Conservation (phyloP, 2,329 filamentous ascomycete genomes). For the Lomentospora prolificans region DNA sequence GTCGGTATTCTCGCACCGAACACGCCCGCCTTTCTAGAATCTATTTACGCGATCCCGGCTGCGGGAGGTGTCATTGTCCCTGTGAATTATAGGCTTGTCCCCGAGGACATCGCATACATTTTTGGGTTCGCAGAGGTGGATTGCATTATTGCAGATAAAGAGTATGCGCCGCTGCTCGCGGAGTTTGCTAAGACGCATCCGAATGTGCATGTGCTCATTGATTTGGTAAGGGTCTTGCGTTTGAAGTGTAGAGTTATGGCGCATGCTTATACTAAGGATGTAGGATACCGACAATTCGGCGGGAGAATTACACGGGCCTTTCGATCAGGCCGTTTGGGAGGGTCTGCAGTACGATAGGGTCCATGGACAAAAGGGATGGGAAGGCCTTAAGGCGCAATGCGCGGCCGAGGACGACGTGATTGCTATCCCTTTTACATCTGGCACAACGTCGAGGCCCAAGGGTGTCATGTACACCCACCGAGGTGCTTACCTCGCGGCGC, state of each 20-base stretch:
- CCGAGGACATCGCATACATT: slow-evolving; percentile 82
- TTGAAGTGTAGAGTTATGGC: no score
- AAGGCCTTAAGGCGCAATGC: slow-evolving; percentile 59
- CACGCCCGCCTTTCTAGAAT: slow-evolving; percentile 87
- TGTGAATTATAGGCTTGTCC: slow-evolving; percentile 56
- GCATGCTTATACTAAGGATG: no score
- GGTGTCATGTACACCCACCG: slow-evolving; percentile 89
- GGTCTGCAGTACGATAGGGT: slow-evolving; percentile 62
- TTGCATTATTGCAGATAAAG: slow-evolving; percentile 73
- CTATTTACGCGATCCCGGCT: slow-evolving; percentile 77
- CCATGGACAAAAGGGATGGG: slow-evolving; percentile 65
- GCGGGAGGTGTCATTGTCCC: slow-evolving; percentile 70
- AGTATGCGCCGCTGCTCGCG: slow-evolving; percentile 64
- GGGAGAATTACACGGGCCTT: slow-evolving; percentile 66
- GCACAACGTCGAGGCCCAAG: slow-evolving; percentile 85
- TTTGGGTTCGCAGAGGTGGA: slow-evolving; percentile 83
- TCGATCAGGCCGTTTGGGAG: slow-evolving; percentile 73
- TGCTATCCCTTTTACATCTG: slow-evolving; percentile 86
- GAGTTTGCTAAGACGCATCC: slow-evolving; percentile 52
- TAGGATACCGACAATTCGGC: slow-evolving; percentile 71
- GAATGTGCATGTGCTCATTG: slow-evolving; percentile 62
- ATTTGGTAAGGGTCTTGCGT: slow-evolving; percentile 38
- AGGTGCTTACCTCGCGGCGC: slow-evolving; percentile 71
- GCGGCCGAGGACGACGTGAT: slow-evolving; percentile 71
- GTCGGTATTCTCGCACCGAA: slow-evolving; percentile 86